Evolutionary conservation across 805 yeast genomes (phyloP), one percentile per base, ranked within the genome.

Genomic region (Starmera caribaea): DNA sequence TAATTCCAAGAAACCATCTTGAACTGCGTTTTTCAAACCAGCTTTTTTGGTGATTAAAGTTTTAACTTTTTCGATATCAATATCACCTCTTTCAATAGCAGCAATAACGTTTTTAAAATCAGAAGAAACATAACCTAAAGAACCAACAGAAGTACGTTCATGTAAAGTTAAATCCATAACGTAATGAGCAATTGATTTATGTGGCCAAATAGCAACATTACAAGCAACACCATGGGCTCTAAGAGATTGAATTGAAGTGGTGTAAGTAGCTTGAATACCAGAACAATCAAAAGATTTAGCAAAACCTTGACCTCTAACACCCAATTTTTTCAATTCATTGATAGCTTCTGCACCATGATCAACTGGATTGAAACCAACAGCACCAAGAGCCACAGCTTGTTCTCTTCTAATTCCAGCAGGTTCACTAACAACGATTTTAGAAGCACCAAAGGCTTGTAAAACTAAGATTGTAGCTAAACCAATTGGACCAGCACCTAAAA

Each of bases 401-500:
- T 74, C 70, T 53, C 82, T 71, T 57, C 85, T 73, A 14, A 74
- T 65, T 17, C 61, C 55, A 7, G 79, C 79, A 16, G 81, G 83
- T 49, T 75, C 83, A 15, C 74, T 63, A 37, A 76, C 74, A n/a
- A 78, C 78, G 53, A 76, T 66, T 33, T 54, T 57, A n/a, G 66
- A 59, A 3, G 69, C 71, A 16, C 58, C 59, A 43, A 69, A 69
- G 4, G 76, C 79, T 45, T 70, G 66, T 40, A 71, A 51, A 9
- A 75, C 78, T 34, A 76, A 57, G 14, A 75, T 61, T 4, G 79
- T 66, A 16, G 81, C 73, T 21, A 77, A 57, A 5, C 83, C 82
- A 51, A 77, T 76, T 17, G 81, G 79, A 5, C 83, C 83, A 26
- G 76, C 73, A 26, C 82, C 82, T n/a, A 77, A 51, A n/a, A 77